phyloP scores from a whole-genome alignment of 176 grass and related monocot species.

The Carex myosuroides region DNA sequence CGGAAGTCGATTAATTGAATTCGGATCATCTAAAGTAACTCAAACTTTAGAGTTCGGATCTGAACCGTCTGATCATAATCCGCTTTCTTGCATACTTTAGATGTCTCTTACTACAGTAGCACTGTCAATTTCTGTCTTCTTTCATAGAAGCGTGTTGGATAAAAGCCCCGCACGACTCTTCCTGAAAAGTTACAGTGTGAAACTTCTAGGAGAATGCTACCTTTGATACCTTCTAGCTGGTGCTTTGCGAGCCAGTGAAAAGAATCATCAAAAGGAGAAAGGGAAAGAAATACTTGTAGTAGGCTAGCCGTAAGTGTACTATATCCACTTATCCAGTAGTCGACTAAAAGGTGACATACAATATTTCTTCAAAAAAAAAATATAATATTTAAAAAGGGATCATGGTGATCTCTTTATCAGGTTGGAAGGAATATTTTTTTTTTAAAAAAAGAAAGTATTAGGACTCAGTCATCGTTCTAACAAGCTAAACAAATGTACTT shows the following conservation, averaged over 20 bases:
- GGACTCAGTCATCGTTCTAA: too few species aligned
- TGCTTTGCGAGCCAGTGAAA: background rate
- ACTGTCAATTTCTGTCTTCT: background rate
- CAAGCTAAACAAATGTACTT: too few species aligned
- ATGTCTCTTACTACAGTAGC: background rate
- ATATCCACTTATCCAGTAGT: background rate
- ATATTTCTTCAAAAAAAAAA: too few species aligned
- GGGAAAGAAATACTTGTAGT: background rate
- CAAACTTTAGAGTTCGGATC: too few species aligned
- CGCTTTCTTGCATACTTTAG: background rate
- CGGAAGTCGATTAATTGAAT: background rate
- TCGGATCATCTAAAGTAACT: too few species aligned
- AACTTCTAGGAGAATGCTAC: background rate
- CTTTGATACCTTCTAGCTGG: background rate
- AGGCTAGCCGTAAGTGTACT: background rate
- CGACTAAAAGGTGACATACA: background rate
- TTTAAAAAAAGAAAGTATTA: too few species aligned
- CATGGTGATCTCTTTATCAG: background rate
- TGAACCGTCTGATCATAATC: too few species aligned
- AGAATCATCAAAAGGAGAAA: background rate
- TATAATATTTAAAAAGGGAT: background rate
- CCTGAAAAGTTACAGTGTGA: constrained; percentile 13
- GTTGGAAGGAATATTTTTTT: background rate
- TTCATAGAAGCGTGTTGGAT: constrained; percentile 1
- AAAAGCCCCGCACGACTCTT: constrained; percentile 1